Conservation (phyloP, 1,284 basidiomycete species). For the Ustilago crameri region DNA sequence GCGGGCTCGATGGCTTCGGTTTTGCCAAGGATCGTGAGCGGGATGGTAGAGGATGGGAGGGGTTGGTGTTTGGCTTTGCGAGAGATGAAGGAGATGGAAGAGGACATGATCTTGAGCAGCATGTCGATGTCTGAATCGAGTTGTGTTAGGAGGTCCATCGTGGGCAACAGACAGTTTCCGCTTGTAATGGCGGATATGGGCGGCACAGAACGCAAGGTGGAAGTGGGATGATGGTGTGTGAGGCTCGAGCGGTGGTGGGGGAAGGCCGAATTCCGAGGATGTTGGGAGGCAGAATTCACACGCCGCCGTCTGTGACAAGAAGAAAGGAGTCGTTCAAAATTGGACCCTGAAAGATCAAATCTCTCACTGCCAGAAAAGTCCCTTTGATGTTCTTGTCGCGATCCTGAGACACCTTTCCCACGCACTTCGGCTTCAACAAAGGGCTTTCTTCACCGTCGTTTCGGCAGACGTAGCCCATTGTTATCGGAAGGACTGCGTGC, state of each 20-base stretch:
- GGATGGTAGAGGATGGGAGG: slow-evolving; percentile 37
- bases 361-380: too few species aligned
- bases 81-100: slow-evolving; percentile 52
- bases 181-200: not conserved
- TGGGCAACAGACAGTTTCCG: not conserved
- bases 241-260: not conserved
- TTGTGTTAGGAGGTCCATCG: slow-evolving; percentile 52
- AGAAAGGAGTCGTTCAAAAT: not conserved
- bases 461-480: not conserved
- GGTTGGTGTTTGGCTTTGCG: slow-evolving; percentile 49
- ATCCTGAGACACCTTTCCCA: not conserved
- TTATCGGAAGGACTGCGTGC: too few species aligned
- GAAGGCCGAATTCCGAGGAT: slow-evolving; percentile 3
- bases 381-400: not conserved
- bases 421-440: not conserved
- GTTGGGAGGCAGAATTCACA: not conserved
- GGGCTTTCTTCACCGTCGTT: not conserved
- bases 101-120: slow-evolving; percentile 59
- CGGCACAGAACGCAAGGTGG: too few species aligned
- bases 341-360: not conserved
- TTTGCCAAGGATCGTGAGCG: slow-evolving; percentile 49
- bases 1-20: slow-evolving; percentile 39
- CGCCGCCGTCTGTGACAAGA: too few species aligned
- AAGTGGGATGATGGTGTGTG: not conserved
- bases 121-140: slow-evolving; percentile 51